phyloP scores from a whole-genome alignment of 2,329 filamentous ascomycete species.

The Trichoderma cornu-damae region DNA sequence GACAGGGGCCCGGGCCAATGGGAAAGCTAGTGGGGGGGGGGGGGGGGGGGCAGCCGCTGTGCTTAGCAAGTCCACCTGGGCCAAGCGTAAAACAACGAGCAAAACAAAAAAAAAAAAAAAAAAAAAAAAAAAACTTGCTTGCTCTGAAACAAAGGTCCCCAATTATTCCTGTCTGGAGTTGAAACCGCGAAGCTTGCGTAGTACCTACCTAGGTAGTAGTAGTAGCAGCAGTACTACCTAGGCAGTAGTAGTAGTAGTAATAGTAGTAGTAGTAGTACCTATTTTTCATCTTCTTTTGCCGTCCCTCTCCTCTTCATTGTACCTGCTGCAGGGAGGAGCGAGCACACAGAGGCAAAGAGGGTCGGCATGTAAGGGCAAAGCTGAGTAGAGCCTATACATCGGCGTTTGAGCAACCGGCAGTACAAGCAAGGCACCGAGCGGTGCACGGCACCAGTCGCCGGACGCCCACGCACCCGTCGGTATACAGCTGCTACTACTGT shows the following conservation, averaged over 20 bases:
- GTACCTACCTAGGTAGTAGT: background rate
- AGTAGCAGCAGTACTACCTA: background rate
- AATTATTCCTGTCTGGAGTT: conserved; percentile 8
- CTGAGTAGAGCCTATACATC: too few species aligned
- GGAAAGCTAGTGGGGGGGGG: too few species aligned
- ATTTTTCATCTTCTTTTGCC: too few species aligned
- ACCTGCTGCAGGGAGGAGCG: background rate
- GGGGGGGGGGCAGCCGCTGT: background rate
- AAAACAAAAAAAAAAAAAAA: background rate
- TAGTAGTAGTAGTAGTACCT: too few species aligned
- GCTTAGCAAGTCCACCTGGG: background rate
- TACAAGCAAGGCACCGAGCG: background rate
- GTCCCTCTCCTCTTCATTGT: too few species aligned
- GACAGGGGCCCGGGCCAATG: conserved; percentile 4
- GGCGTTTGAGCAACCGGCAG: background rate
- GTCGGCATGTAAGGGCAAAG: too few species aligned
- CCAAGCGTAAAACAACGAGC: conserved; percentile 7
- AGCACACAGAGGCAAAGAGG: too few species aligned
- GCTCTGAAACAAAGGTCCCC: conserved; percentile 12
- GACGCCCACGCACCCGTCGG: background rate
- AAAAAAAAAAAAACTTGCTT: background rate
- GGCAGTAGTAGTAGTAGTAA: background rate
- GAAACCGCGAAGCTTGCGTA: background rate
- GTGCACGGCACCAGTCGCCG: background rate
- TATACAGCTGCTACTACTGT: too few species aligned